Conservation (phyloP, 163 green algal species). For the Volvox carteri region DNA sequence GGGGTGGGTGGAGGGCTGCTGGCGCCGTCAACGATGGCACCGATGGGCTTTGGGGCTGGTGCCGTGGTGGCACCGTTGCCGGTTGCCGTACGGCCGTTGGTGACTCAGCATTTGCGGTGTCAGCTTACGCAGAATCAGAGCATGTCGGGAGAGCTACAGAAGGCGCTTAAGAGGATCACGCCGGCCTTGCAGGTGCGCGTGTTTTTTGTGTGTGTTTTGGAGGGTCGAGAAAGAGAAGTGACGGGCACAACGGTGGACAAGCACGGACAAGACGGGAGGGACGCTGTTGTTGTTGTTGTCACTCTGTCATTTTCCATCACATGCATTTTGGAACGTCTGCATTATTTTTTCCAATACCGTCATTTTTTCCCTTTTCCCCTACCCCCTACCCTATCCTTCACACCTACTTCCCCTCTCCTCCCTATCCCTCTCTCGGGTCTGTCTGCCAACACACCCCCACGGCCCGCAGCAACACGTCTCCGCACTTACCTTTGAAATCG, state of each 20-base stretch:
- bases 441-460: not conserved
- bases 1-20: not conserved
- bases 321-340: too few species aligned
- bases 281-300: not conserved
- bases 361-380: not conserved
- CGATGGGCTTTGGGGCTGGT: too few species aligned
- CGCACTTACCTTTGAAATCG: conserved; percentile 52
- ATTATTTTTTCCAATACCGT: not conserved
- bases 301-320: too few species aligned
- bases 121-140: conserved; percentile 58
- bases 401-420: not conserved
- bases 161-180: conserved; percentile 40
- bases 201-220: too few species aligned
- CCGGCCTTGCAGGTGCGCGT: conserved; percentile 42
- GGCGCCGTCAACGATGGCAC: not conserved
- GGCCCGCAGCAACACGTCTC: conserved; percentile 26
- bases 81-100: not conserved
- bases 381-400: not conserved
- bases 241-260: too few species aligned
- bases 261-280: too few species aligned
- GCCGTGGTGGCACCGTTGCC: too few species aligned
- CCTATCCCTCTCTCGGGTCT: not conserved
- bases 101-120: conserved; percentile 56
- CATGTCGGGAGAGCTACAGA: conserved; percentile 48
- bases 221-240: too few species aligned